phyloP scores from a whole-genome alignment of 2,329 filamentous ascomycete species.

The Penicillium fuscoglaucum region DNA sequence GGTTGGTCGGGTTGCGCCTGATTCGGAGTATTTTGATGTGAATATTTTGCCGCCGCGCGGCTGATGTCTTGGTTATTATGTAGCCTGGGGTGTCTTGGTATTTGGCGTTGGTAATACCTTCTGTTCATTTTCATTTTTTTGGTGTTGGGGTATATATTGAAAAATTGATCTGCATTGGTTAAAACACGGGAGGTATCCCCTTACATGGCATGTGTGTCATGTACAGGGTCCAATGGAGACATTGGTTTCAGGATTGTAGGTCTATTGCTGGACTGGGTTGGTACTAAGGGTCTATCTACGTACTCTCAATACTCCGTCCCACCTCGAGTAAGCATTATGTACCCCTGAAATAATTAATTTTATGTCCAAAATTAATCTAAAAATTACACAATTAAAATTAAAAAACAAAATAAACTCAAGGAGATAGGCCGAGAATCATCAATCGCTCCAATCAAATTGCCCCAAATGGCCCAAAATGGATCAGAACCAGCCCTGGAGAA shows the following conservation, averaged over 20 bases:
- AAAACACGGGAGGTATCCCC: neutral
- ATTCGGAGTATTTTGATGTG: constrained; percentile 50
- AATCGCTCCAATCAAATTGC: neutral
- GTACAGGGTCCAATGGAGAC: neutral
- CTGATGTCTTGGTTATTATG: neutral
- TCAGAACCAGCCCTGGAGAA: neutral
- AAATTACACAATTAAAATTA: neutral
- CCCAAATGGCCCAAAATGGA: neutral
- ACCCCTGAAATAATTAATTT: neutral
- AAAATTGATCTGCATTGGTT: neutral
- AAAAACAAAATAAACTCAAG: neutral
- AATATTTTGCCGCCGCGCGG: constrained; percentile 40
- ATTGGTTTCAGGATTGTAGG: neutral
- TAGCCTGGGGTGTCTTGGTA: neutral
- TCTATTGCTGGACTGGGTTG: neutral
- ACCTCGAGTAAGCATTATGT: neutral
- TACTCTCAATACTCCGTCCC: no score
- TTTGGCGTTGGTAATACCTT: neutral
- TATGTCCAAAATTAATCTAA: neutral
- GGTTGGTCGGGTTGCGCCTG: constrained; percentile 40
- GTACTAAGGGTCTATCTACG: neutral
- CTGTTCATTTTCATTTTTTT: neutral
- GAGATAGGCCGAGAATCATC: neutral
- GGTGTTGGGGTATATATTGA: neutral
- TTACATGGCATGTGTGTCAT: neutral